phyloP scores from a whole-genome alignment of 2,329 filamentous ascomycete genomes.

The Fusarium lateritium region DNA sequence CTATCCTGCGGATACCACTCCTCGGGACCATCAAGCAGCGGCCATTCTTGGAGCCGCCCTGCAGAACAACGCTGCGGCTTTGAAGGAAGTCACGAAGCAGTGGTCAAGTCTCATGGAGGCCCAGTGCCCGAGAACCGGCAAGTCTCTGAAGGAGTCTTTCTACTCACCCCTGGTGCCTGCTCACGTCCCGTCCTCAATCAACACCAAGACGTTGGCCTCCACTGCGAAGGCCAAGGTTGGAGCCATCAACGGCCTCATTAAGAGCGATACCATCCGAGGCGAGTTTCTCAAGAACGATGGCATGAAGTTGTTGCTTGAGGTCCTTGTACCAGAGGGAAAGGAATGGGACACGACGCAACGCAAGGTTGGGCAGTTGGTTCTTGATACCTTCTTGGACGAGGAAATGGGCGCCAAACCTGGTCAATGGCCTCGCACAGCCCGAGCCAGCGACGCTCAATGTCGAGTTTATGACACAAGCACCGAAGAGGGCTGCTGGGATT shows the following conservation, averaged over 20 bases:
- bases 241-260: slow-evolving; percentile 70
- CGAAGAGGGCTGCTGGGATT: slow-evolving; percentile 72
- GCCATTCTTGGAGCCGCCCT: slow-evolving; percentile 70
- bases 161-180: slow-evolving; percentile 60
- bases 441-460: slow-evolving; percentile 56
- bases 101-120: slow-evolving; percentile 62
- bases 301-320: slow-evolving; percentile 68
- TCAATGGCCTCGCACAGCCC: slow-evolving; percentile 65
- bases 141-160: slow-evolving; percentile 56
- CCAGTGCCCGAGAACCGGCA: slow-evolving; percentile 54
- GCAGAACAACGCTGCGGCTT: slow-evolving; percentile 76
- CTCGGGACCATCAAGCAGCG: slow-evolving; percentile 67
- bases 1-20: slow-evolving; percentile 47
- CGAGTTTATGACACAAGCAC: slow-evolving; percentile 49
- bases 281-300: slow-evolving; percentile 70
- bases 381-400: slow-evolving; percentile 77
- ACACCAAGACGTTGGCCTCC: slow-evolving; percentile 46
- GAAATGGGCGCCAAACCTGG: slow-evolving; percentile 72
- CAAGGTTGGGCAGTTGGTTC: slow-evolving; percentile 70
- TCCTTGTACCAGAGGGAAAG: slow-evolving; percentile 63
- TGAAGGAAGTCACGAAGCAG: slow-evolving; percentile 64
- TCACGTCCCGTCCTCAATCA: slow-evolving; percentile 36
- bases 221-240: slow-evolving; percentile 60
- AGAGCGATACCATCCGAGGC: slow-evolving; percentile 64
- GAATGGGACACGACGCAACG: slow-evolving; percentile 67